Base-by-base conservation (phyloP, 208 protist genomes). In the Naegleria lovaniensis region DNA sequence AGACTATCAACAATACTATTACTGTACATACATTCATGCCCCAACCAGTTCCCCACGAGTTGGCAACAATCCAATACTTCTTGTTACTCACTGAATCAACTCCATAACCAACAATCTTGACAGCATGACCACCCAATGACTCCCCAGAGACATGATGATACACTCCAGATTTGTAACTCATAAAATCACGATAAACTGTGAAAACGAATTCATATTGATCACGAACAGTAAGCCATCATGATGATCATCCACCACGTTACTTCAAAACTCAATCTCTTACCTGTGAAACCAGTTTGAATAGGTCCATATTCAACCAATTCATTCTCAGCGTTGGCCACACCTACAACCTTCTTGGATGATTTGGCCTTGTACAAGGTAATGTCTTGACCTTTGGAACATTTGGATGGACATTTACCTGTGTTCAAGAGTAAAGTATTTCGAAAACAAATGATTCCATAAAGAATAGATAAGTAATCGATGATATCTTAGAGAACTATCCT, bases 141-240 rank as follows among this genome's bases (percentile, higher is more conserved):
- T 89, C 48, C 76, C 96, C 96, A 43, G 92, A 93, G 79, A 93
- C 93, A 94, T 97, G 95, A 51, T 92, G 91, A 95, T 98, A 98
- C 39, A 98, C 96, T 58, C 97, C 97, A 51, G 92, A 95, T 93
- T 95, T 96, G 94, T 97, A 98, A 39, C 93, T 89, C 29, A 94
- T 58, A 90, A 98, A 97, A 91, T 98, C 97, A 36, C 91, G 90
- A 93, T 97, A 98, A 11, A 98, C 97, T n/a, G n/a, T n/a, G n/a
- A n/a, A n/a, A n/a, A n/a, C n/a, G n/a, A n/a, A n/a, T n/a, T n/a
- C n/a, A n/a, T n/a, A n/a, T n/a, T n/a, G n/a, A n/a, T n/a, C n/a
- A n/a, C n/a, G n/a, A n/a, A n/a, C n/a, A n/a, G n/a, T n/a, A n/a
- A n/a, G n/a, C n/a, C n/a, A n/a, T n/a, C n/a, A n/a, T n/a, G n/a